Percentiles rank a stretch among this genome's conserved stretches.
These are phyloP conservation scores for Gillenia trifoliata DNA, from an alignment of 306 rosid species.

Conservation along the genomic window DNA sequence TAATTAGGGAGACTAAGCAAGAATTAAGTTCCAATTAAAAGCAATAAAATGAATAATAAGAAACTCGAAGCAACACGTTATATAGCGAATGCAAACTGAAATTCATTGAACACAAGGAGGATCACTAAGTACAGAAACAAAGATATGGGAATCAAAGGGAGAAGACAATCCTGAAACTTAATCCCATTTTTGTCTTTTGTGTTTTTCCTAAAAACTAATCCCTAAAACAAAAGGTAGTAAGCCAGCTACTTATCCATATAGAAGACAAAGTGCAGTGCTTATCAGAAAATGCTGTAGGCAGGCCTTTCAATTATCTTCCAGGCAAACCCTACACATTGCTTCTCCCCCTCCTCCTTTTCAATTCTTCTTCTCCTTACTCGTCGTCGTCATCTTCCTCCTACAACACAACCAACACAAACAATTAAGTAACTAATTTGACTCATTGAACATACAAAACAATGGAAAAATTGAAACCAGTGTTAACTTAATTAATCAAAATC, in stretches of 20 bases:
- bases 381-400: conserved; percentile 62
- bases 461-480: background rate
- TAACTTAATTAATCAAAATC: background rate
- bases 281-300: no score
- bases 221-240: conserved; percentile 7
- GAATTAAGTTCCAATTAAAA: no score
- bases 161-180: background rate
- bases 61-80: background rate
- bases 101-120: conserved; percentile 11
- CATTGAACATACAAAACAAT: background rate
- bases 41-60: background rate
- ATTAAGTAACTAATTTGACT: background rate
- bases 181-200: conserved; percentile 7
- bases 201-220: conserved; percentile 26
- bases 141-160: conserved; percentile 4
- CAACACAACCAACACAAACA: background rate
- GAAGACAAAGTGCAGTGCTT: conserved; percentile 3
- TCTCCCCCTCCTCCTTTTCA: background rate
- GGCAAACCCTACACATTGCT: conserved; percentile 20
- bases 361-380: background rate
- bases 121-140: conserved; percentile 23
- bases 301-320: conserved; percentile 10
- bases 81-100: conserved; percentile 5
- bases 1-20: no score
- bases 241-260: conserved; percentile 5